These are phyloP conservation scores for Biscutella laevigata DNA, from an alignment of 441 rosid species.

Conservation along the genomic window DNA sequence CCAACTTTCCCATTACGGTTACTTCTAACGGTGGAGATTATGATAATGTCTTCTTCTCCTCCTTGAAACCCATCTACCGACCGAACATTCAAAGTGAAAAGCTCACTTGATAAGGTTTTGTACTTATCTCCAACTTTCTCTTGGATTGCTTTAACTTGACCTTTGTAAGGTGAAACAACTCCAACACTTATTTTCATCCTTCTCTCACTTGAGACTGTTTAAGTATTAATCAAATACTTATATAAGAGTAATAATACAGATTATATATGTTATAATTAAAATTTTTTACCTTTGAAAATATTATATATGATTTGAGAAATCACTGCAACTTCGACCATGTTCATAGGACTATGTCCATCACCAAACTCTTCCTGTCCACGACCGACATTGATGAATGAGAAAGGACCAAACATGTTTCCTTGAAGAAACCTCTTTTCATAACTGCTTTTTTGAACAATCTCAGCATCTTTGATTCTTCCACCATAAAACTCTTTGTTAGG, in stretches of 20 bases:
- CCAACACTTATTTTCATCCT: not conserved
- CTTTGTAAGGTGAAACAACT: conserved; percentile 7
- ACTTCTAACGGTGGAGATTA: conserved; percentile 6
- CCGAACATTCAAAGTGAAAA: conserved; percentile 1
- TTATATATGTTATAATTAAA: not conserved
- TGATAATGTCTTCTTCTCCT: conserved; percentile 9
- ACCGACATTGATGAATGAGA: conserved; percentile 32
- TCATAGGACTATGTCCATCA: too few relatives aligned
- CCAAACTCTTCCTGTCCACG: not conserved
- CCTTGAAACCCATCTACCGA: conserved; percentile 11
- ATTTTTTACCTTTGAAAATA: not conserved
- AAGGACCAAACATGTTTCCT: conserved; percentile 29
- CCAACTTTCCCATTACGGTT: conserved; percentile 1
- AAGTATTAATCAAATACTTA: not conserved
- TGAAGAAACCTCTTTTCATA: conserved; percentile 18
- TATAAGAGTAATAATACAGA: too few relatives aligned
- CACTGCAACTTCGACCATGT: not conserved
- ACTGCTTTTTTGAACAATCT: conserved; percentile 15
- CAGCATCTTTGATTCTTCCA: conserved; percentile 26
- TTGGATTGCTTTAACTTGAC: conserved; percentile 3
- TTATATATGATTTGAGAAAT: conserved; percentile 7
- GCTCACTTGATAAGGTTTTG: not conserved
- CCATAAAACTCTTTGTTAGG: conserved; percentile 32
- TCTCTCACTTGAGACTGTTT: conserved; percentile 4
- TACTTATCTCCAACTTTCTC: not conserved